A percentile compares a stretch with the other conserved stretches of the same genome.
phyloP scores from a whole-genome alignment of 139 green algal species.

The Ettlia oleoabundans region DNA sequence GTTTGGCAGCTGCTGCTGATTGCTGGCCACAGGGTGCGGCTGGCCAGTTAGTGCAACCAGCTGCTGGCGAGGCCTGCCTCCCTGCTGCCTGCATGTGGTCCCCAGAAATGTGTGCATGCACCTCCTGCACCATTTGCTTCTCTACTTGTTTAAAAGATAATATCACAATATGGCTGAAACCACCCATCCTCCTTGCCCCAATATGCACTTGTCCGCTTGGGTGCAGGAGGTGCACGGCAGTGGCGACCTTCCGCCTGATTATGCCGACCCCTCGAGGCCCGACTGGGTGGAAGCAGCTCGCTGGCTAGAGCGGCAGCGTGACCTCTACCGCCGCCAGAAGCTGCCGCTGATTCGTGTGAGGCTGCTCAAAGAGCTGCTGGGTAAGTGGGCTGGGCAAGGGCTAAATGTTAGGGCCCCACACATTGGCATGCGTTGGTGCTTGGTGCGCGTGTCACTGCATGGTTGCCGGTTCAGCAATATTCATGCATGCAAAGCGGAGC shows the following conservation, averaged over 20 bases:
- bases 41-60: too few species aligned
- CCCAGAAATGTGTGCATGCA: not conserved
- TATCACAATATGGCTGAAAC: too few species aligned
- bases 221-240: constrained; percentile 36
- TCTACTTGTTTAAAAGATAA: too few species aligned
- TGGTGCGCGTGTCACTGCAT: not conserved
- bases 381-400: constrained; percentile 15
- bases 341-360: constrained; percentile 26
- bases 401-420: not conserved
- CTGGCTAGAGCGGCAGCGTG: constrained; percentile 38
- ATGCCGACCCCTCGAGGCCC: not conserved
- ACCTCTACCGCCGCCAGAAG: constrained; percentile 44
- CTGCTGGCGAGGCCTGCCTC: not conserved
- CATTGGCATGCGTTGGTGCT: too few species aligned
- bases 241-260: constrained; percentile 23
- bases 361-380: constrained; percentile 39
- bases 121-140: too few species aligned
- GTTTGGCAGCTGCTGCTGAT: too few species aligned
- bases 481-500: too few species aligned
- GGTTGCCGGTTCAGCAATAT: too few species aligned
- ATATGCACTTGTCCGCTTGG: not conserved
- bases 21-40: too few species aligned
- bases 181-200: too few species aligned
- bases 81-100: not conserved
- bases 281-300: constrained; percentile 33